Evolutionary conservation across 495 filamentous ascomycete species (phyloP), one percentile per base, ranked within the genome.

Genomic region (Talaromyces borbonicus): DNA sequence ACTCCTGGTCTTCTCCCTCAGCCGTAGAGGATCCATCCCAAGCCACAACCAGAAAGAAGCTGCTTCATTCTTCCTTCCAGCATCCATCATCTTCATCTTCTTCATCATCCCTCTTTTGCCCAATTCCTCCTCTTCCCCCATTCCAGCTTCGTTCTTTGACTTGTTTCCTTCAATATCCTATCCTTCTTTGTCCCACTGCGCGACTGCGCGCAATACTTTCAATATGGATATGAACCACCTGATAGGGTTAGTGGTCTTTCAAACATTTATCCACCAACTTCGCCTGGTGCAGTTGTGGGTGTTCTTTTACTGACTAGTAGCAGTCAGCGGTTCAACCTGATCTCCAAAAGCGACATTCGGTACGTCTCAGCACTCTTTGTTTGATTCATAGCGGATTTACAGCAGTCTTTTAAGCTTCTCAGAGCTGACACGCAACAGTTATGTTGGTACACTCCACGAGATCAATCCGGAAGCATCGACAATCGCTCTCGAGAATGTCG

Each of bases 281-380:
- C n/a, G n/a, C 51, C 52, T 56, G 50, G 49, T 49, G 44, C 50
- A 56, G 56, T 55, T 55, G 52, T 59, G 62, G 63, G 53, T 68
- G 60, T 56, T 57, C n/a, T 58, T 59, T 64, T 65, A 61, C 61
- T 71, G 67, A 73, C 67, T 66, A 56, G 56, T 61, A 52, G 60
- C 61, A 71, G 68, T 62, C 67, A 69, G 61, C 63, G 67, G 51
- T 71, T 73, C 59, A 67, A 72, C 62, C 59, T 99, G 64, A 89
- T 99, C 66, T 97, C 93, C 15, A 93, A 87, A 67, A 93, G 90
- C 63, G 88, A 96, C 65, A 96, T 99, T 66, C 85, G 88, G 85
- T 93, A 69, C 50, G 80, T 62, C 25, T 18, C 18, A 35, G 15
- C 29, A 8, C 48, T 1, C 2, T n/a, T 24, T 1, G 40, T 24